Evolutionary conservation across 371 early-diverging fungal genomes (phyloP).

Genomic region (Rhizomucor miehei): DNA sequence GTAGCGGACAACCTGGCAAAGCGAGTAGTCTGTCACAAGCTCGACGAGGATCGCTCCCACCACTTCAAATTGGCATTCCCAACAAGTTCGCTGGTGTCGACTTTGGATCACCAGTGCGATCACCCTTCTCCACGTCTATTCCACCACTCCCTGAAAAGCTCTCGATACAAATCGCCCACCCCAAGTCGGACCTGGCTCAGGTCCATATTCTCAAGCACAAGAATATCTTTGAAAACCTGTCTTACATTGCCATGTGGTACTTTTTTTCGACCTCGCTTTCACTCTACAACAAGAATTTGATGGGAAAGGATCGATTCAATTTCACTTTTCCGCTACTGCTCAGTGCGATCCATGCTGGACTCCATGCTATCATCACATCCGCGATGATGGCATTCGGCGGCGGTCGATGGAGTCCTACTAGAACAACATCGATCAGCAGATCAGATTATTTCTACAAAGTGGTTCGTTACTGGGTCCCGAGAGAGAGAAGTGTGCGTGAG

Average conservation of each 20-base stretch:
- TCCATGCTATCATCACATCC: conserved; percentile 59
- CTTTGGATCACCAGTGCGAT: conserved; percentile 17
- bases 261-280: conserved; percentile 74
- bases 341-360: conserved; percentile 65
- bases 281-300: conserved; percentile 81
- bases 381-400: conserved; percentile 47
- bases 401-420: conserved; percentile 30
- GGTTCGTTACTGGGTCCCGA: conserved; percentile 27
- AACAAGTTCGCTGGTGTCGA: conserved; percentile 20
- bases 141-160: conserved; percentile 24
- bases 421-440: conserved; percentile 29
- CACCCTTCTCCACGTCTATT: conserved; percentile 15
- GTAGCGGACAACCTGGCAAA: background rate
- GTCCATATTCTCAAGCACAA: conserved; percentile 13
- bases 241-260: conserved; percentile 57
- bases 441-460: conserved; percentile 49
- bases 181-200: conserved; percentile 12
- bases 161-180: conserved; percentile 20
- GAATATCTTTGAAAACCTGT: conserved; percentile 28
- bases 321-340: conserved; percentile 80
- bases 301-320: conserved; percentile 71
- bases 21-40: background rate
- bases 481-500: too few species aligned
- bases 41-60: conserved; percentile 19
- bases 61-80: conserved; percentile 6